Percentiles rank a stretch among this genome's conserved stretches.
phyloP scores from a whole-genome alignment of 257 asterid genomes.

The Nicotiana sylvestris region DNA sequence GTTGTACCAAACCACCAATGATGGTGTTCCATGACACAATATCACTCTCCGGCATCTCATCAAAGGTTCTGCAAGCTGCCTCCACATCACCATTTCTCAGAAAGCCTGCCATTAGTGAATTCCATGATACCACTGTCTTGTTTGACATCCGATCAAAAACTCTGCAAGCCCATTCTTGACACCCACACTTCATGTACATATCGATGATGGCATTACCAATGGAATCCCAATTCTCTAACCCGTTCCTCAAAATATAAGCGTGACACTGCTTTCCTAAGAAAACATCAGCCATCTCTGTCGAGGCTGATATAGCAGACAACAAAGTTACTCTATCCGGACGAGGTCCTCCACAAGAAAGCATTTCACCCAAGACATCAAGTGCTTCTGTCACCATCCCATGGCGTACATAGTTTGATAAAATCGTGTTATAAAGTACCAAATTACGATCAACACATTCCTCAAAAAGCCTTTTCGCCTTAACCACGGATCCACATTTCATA shows the following conservation, averaged over 20 bases:
- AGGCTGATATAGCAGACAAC: slow-evolving; percentile 42
- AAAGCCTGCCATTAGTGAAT: slow-evolving; percentile 47
- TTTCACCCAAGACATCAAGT: slow-evolving; percentile 29
- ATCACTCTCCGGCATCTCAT: slow-evolving; percentile 43
- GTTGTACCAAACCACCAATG: slow-evolving; percentile 40
- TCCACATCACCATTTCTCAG: slow-evolving; percentile 43
- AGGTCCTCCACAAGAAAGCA: slow-evolving; percentile 28
- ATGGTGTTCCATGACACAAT: slow-evolving; percentile 58
- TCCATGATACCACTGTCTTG: slow-evolving; percentile 50
- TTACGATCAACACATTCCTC: slow-evolving; percentile 33
- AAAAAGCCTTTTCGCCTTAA: slow-evolving; percentile 40
- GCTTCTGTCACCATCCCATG: slow-evolving; percentile 39
- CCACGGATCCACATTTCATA: slow-evolving; percentile 48
- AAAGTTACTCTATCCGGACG: slow-evolving; percentile 51
- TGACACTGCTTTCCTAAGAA: slow-evolving; percentile 45
- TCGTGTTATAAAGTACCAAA: slow-evolving; percentile 43
- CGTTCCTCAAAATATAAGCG: slow-evolving; percentile 42
- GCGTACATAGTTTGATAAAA: slow-evolving; percentile 49
- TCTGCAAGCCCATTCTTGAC: slow-evolving; percentile 39
- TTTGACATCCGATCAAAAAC: slow-evolving; percentile 41
- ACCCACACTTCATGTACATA: slow-evolving; percentile 45
- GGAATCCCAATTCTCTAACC: slow-evolving; percentile 38
- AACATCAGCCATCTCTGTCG: slow-evolving; percentile 37
- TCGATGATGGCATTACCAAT: slow-evolving; percentile 48
- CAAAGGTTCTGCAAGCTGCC: slow-evolving; percentile 29